Conservation (phyloP, 2,329 filamentous ascomycete genomes). For the Penicillium sp. region DNA sequence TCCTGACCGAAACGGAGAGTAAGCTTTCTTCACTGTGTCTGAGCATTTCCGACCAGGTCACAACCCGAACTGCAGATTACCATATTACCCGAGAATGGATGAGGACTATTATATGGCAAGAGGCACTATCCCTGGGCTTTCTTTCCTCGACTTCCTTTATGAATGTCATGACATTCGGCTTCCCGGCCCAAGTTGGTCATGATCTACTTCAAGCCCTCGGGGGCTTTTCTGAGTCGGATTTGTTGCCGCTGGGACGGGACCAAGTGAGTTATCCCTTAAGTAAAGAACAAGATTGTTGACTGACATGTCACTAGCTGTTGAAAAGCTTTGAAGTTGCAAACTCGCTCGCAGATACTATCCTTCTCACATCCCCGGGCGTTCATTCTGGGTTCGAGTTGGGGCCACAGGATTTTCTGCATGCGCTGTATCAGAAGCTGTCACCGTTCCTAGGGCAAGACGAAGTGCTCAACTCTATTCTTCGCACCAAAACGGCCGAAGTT, state of each 20-base stretch:
- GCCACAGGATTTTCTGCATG: constrained; percentile 29
- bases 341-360: constrained; percentile 28
- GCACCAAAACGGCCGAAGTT: constrained; percentile 27
- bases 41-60: constrained; percentile 8
- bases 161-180: constrained; percentile 24
- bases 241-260: constrained; percentile 30
- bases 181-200: constrained; percentile 24
- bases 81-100: constrained; percentile 32
- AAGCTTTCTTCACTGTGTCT: constrained; percentile 19
- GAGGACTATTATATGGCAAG: constrained; percentile 32
- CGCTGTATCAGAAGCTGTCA: constrained; percentile 28
- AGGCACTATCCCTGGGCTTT: constrained; percentile 24
- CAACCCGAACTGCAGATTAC: constrained; percentile 26
- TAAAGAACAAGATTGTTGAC: neutral
- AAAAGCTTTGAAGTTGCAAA: constrained; percentile 34
- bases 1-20: constrained; percentile 21
- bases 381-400: constrained; percentile 17
- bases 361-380: constrained; percentile 13
- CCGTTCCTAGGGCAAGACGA: constrained; percentile 28
- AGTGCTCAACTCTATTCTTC: constrained; percentile 26
- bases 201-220: constrained; percentile 25
- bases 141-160: constrained; percentile 24
- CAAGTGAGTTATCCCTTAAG: constrained; percentile 20
- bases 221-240: constrained; percentile 23
- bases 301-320: constrained; percentile 20